Conservation (phyloP, 305 asterid species). For the Fraxinus paxiana region DNA sequence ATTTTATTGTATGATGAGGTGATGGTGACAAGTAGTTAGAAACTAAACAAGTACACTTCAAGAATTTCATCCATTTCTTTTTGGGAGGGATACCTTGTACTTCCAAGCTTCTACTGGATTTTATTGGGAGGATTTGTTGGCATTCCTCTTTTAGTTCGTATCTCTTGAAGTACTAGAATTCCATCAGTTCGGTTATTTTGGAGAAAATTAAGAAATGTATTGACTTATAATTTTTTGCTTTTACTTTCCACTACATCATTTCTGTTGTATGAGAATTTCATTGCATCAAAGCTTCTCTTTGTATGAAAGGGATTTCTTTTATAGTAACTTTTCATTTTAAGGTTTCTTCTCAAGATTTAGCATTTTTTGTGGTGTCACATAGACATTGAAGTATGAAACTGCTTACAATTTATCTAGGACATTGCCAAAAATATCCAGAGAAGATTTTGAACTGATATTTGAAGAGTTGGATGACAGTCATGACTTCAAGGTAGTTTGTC, state of each 20-base stretch:
- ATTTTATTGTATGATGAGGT: neutral
- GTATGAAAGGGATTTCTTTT: neutral
- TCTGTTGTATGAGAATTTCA: neutral
- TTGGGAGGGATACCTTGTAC: neutral
- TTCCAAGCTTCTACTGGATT: neutral
- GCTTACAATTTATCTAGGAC: conserved; percentile 46
- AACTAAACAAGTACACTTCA: neutral
- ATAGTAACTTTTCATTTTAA: neutral
- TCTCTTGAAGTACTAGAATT: neutral
- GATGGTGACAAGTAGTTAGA: neutral
- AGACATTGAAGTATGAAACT: conserved; percentile 17
- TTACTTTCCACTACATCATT: neutral
- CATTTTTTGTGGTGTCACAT: conserved; percentile 17
- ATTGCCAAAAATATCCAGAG: conserved; percentile 82
- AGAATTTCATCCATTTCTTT: neutral
- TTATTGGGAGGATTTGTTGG: neutral
- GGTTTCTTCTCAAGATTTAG: conserved; percentile 13
- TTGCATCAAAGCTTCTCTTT: neutral
- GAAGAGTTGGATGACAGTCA: conserved; percentile 83
- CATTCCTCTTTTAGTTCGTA: neutral
- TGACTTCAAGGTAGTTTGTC: conserved; percentile 67
- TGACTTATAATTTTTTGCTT: neutral
- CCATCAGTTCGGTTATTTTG: neutral
- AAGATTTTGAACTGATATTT: conserved; percentile 82
- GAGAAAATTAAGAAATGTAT: neutral